Base-by-base conservation (phyloP, 176 grass and related monocot genomes). In the Phoenix roebelenii region DNA sequence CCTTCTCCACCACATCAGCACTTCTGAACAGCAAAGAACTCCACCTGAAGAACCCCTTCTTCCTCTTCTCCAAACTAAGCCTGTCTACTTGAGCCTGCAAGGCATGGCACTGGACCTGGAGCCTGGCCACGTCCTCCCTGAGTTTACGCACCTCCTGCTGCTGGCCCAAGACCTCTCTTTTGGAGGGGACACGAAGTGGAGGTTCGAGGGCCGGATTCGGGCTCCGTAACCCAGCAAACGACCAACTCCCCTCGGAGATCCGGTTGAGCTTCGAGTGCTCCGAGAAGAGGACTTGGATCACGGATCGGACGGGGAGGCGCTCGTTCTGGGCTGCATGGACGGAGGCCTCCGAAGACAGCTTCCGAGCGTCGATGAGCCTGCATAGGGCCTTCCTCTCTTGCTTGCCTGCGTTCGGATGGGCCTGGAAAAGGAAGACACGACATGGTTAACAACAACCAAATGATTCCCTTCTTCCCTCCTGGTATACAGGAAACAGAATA, bases 271-370 rank as follows among this genome's bases (percentile, higher is more conserved):
- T 98, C 51, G 75, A 76, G 79, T 98, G 88, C 73, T 98, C 93
- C 4, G 87, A 92, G 76, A 92, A 92, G 66, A 98, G 81, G 50
- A 98, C 93, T 71, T 98, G 88, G 69, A 98, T 74, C 35, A 92
- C 88, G 16, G 88, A 85, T 25, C 93, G 84, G 59, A 98, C 82
- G 0, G 93, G 79, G 49, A 98, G 67, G 59, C 93, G 87, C 58
- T 98, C 93, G 76, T 98, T 98, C 75, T 98, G 93, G 61, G 88
- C 72, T 20, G 93, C 87, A 55, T 98, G 87, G 65, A 76, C 68
- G 51, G 84, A 83, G 0, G 93, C 87, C 70, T 98, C 93, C 24
- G 93, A 67, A 7, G 93, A 70, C 3, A 98, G 93, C 79, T 92
- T 98, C 48, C 84, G 81, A 25, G 79, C 66, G 68, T 92, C 88